A percentile compares a stretch with the other conserved stretches of the same genome.
These are phyloP conservation scores for Penicillium soppii DNA, from an alignment of 495 filamentous ascomycete genomes.

Conservation along the genomic window DNA sequence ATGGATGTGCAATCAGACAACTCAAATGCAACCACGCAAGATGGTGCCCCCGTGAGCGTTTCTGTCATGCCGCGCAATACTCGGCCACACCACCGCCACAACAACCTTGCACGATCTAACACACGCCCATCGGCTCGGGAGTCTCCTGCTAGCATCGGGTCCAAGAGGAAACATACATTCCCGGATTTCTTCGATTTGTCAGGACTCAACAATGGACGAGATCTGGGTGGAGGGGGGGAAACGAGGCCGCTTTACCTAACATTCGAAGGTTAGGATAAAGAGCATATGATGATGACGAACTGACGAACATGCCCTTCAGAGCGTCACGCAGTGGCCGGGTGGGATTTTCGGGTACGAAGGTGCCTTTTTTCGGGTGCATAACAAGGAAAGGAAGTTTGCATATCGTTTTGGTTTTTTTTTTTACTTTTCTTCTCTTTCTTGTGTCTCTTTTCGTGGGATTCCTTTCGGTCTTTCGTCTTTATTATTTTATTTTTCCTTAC, in stretches of 20 bases:
- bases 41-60: constrained; percentile 46
- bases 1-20: constrained; percentile 58
- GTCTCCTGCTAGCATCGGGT: constrained; percentile 56
- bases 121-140: constrained; percentile 42
- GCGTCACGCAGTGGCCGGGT: constrained; percentile 37
- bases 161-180: constrained; percentile 75
- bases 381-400: constrained; percentile 38
- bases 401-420: constrained; percentile 19
- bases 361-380: constrained; percentile 40
- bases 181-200: constrained; percentile 83
- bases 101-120: constrained; percentile 38
- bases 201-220: constrained; percentile 61
- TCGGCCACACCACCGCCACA: constrained; percentile 52
- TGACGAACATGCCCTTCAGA: constrained; percentile 41
- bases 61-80: constrained; percentile 52
- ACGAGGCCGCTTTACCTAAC: constrained; percentile 64
- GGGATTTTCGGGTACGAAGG: constrained; percentile 18
- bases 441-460: constrained; percentile 9
- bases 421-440: constrained; percentile 15
- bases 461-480: constrained; percentile 8
- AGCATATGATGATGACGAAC: constrained; percentile 36
- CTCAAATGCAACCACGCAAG: constrained; percentile 27
- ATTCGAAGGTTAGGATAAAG: constrained; percentile 14
- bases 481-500: constrained; percentile 8
- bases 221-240: constrained; percentile 69